Base-by-base conservation (phyloP, 768 basidiomycete species). In the Russula abietina region DNA sequence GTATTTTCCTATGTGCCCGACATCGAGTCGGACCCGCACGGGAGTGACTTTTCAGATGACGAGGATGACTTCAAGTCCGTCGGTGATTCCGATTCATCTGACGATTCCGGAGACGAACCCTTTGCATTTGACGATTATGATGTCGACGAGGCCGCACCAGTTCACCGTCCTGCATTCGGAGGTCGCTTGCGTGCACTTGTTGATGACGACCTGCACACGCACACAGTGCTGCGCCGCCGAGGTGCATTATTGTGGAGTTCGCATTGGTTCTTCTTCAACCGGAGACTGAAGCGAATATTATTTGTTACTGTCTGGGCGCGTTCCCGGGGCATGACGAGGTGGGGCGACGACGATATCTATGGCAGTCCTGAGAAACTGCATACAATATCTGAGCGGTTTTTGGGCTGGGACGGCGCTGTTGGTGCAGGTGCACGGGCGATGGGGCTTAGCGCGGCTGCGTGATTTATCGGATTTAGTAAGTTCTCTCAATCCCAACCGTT, bases 191-290 rank as follows among this genome's bases (percentile, higher is more conserved):
- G 65, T 63, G 50, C 54, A 55, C 70, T 75, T 36, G 67, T 71
- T 46, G 69, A 78, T 24, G 75, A 78, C 60, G 76, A 78, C 54
- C 67, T 77, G 36, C 67, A 51, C 50, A 57, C 78, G 78, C 66
- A 76, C 82, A 59, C 59, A 17, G 70, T 82, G 57, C 83, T 81
- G 70, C 82, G 75, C 32, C 71, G 86, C 65, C 81, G 84, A n/a
- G 91, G 92, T 19, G 88, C 92, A 4, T 76, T 98, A 61, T 80
- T 98, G 8, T 98, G 95, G 95, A 94, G 91, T 38, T 92, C 91
- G 12, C 92, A 96, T 73, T 96, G 93, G 88, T 98, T 98, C 80
- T 96, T 98, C 78, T 78, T 93, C 70, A 96, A 94, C 79, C 83
- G 88, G 70, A 95, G 93, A 78, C 77, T 86, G 75, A 97, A 95